A percentile compares a stretch with the other conserved stretches of the same genome.
Conservation (phyloP, 2,329 filamentous ascomycete genomes). For the Diplodia corticola region DNA sequence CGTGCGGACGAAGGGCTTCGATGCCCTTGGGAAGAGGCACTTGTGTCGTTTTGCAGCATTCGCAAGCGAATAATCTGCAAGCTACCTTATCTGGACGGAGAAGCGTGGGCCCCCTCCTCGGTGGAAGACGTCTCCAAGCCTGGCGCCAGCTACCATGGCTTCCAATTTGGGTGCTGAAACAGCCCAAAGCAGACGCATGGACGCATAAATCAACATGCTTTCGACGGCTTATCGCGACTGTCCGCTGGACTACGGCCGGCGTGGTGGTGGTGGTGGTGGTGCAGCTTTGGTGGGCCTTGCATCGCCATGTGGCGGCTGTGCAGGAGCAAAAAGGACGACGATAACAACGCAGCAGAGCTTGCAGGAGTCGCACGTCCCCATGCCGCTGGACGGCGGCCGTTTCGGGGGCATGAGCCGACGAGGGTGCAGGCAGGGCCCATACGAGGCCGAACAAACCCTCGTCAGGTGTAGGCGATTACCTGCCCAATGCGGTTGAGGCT, state of each 20-base stretch:
- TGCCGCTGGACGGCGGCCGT: background rate
- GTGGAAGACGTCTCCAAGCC: too few relatives aligned
- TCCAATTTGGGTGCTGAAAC: background rate
- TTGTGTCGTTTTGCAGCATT: background rate
- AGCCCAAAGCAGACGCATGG: background rate
- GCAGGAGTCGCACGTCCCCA: conserved; percentile 2
- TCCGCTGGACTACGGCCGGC: background rate
- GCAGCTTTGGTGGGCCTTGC: background rate
- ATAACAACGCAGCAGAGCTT: conserved; percentile 8
- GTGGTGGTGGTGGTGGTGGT: background rate
- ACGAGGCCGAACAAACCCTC: conserved; percentile 1
- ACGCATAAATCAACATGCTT: background rate
- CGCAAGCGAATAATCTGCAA: background rate
- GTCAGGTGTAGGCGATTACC: conserved; percentile 11
- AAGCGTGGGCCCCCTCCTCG: too few relatives aligned
- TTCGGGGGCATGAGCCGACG: background rate
- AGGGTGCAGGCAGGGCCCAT: conserved; percentile 12
- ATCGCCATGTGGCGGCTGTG: background rate
- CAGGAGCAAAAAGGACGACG: background rate
- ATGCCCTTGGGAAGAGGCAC: background rate
- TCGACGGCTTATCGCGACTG: background rate
- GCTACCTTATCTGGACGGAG: background rate
- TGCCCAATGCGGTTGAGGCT: conserved; percentile 6
- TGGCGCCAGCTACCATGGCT: background rate
- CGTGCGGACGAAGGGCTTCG: background rate